Evolutionary conservation across 2,329 filamentous ascomycete species (phyloP).

Genomic region (Monosporascus sp.): DNA sequence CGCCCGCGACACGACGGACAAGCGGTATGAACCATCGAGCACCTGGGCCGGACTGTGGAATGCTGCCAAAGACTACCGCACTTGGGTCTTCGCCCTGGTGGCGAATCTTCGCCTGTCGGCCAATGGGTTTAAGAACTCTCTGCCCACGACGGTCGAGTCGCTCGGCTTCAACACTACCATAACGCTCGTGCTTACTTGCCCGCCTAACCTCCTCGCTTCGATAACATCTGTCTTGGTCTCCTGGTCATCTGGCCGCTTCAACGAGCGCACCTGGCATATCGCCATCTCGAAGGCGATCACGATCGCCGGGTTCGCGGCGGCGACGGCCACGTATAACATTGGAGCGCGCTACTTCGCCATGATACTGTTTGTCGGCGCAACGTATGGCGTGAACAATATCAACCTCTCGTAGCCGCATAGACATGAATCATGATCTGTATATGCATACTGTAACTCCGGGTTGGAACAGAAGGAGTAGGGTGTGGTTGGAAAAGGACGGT

Average conservation of each 20-base stretch:
- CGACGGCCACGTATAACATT: slow-evolving; percentile 19
- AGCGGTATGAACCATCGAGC: slow-evolving; percentile 24
- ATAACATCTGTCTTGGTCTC: slow-evolving; percentile 32
- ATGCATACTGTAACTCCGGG: too few species aligned
- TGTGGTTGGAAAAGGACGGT: too few species aligned
- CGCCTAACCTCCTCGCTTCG: slow-evolving; percentile 27
- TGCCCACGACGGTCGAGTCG: slow-evolving; percentile 33
- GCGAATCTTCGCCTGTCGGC: slow-evolving; percentile 35
- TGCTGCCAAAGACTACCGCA: slow-evolving; percentile 35
- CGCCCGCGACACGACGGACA: slow-evolving; percentile 25
- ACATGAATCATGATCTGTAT: too few species aligned
- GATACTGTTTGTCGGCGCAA: slow-evolving; percentile 32
- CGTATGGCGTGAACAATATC: slow-evolving; percentile 38
- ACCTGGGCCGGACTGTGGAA: slow-evolving; percentile 36
- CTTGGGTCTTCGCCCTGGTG: slow-evolving; percentile 41
- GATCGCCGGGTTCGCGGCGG: slow-evolving; percentile 26
- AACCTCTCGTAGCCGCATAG: slow-evolving; percentile 24
- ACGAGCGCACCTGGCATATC: slow-evolving; percentile 44
- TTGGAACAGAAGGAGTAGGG: too few species aligned
- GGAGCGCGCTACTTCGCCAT: slow-evolving; percentile 28
- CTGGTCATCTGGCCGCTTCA: slow-evolving; percentile 38
- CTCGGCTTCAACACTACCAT: slow-evolving; percentile 37
- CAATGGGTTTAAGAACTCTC: slow-evolving; percentile 23
- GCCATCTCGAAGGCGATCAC: slow-evolving; percentile 35
- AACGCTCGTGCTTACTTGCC: slow-evolving; percentile 43